Evolutionary conservation across 352 stramenopile genomes (phyloP), one percentile per base, ranked within the genome.

Genomic region (Globisporangium nodosum): DNA sequence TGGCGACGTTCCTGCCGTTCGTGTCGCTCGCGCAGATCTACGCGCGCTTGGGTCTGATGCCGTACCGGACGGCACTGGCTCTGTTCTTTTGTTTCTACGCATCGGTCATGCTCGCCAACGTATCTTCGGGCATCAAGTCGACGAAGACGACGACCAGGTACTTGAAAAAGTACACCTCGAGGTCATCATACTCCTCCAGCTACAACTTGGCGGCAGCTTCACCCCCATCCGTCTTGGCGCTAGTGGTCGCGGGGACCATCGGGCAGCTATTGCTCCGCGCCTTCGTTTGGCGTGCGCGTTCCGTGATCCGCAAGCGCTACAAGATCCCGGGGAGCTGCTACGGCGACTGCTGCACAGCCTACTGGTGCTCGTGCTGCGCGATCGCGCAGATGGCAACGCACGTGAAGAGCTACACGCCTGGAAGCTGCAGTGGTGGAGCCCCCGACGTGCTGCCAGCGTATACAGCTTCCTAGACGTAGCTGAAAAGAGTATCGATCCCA

Each of bases 311-410:
- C 8, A 15, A 43, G 16, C 42, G 56, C 16, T 64, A 60, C 48
- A 21, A 52, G 5, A 63, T 72, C 24, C 50, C 61, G 3, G 65
- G 65, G 11, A 35, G 31, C 13, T 30, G 37, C 27, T 61, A 33
- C 48, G 40, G 43, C 4, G 65, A 71, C 50, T 64, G 50, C 21
- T 60, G 35, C 20, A 35, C 43, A 6, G 31, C 33, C 16, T 56
- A 33, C 18, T 70, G 52, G 31, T 73, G 66, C 56, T 57, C 39
- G 15, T 66, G 56, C 52, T 74, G 67, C 48, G 60, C 61, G 37
- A 56, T 71, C 18, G 64, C 60, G 3, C 67, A 74, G 47, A 62
- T 74, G 52, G 63, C 67, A 18, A 71, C 63, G 2, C 67, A 74
- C 49, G 55, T 66, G 21, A 66, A 74, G 52, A 69, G 63, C 53